Percentiles rank a stretch among this genome's conserved stretches.
These are phyloP conservation scores for Vitis vinifera DNA, from an alignment of 164 flowering plant species.

Conservation along the genomic window DNA sequence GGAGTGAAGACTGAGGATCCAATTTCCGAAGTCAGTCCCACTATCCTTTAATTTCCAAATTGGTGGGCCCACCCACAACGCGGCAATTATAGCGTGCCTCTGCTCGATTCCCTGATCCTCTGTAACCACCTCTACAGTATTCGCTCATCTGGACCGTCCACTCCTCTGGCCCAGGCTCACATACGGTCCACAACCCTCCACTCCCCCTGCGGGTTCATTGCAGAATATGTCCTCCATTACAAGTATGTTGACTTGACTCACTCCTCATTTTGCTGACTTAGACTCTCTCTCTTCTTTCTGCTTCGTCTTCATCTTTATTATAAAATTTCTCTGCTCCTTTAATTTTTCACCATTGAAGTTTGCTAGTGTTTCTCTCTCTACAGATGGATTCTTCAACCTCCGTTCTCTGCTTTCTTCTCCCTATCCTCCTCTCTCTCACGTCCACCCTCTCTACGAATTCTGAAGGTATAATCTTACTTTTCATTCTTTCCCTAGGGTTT, in stretches of 20 bases:
- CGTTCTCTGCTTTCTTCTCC: conserved; percentile 20
- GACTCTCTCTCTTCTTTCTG: background rate
- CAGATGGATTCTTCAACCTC: conserved; percentile 23
- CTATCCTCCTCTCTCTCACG: conserved; percentile 27
- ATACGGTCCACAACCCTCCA: no score
- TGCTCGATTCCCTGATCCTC: no score
- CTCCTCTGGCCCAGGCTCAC: no score
- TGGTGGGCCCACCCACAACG: no score
- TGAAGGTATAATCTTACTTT: conserved; percentile 45
- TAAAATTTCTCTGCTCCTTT: background rate
- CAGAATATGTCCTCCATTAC: background rate
- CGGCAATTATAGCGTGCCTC: no score
- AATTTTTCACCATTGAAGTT: no score
- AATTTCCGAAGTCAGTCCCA: background rate
- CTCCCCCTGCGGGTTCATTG: no score
- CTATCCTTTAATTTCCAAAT: background rate
- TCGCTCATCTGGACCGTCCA: no score
- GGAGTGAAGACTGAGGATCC: no score
- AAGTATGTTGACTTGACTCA: background rate
- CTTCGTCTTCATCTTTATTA: background rate
- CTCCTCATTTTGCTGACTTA: background rate
- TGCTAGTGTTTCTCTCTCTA: conserved; percentile 4
- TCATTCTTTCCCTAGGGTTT: background rate
- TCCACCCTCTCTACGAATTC: conserved; percentile 49
- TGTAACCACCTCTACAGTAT: background rate